These are phyloP conservation scores for Eremochloa ophiuroides DNA, from an alignment of 176 grass and related monocot genomes.

Conservation along the genomic window DNA sequence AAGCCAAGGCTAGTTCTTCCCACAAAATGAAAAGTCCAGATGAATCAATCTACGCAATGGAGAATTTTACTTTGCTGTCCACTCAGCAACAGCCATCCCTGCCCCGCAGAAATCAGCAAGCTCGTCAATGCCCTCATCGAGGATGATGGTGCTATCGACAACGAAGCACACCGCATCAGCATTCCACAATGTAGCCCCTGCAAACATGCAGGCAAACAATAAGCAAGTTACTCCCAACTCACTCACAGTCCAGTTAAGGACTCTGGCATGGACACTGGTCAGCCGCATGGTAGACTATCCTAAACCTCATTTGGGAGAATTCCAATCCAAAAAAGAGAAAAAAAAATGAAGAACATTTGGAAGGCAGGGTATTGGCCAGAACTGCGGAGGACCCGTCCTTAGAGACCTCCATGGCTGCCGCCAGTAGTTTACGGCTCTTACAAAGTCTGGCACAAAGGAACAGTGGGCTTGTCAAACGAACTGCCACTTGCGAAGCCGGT, in stretches of 20 bases:
- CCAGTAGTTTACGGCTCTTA: neutral
- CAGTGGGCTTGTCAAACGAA: neutral
- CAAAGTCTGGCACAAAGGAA: slow-evolving; percentile 1
- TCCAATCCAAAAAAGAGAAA: neutral
- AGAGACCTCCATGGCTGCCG: slow-evolving; percentile 19
- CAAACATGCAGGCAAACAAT: neutral
- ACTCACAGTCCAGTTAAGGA: neutral
- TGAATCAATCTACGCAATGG: neutral
- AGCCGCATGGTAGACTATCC: neutral
- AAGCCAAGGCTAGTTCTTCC: neutral
- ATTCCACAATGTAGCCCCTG: slow-evolving; percentile 50
- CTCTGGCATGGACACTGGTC: neutral
- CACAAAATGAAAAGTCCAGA: neutral
- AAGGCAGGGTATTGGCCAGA: slow-evolving; percentile 24
- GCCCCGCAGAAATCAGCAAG: slow-evolving; percentile 80
- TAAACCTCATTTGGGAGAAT: slow-evolving; percentile 8
- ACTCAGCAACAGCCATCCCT: slow-evolving; percentile 77
- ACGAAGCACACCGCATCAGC: slow-evolving; percentile 79
- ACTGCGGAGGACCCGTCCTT: neutral
- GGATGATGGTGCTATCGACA: slow-evolving; percentile 87
- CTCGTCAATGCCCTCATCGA: slow-evolving; percentile 92
- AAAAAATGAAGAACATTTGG: slow-evolving; percentile 13
- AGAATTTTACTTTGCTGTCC: slow-evolving; percentile 67
- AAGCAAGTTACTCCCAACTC: no score
- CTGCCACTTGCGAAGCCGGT: neutral